Conservation (phyloP, 2,329 filamentous ascomycete genomes). For the Coleophoma crateriformis region DNA sequence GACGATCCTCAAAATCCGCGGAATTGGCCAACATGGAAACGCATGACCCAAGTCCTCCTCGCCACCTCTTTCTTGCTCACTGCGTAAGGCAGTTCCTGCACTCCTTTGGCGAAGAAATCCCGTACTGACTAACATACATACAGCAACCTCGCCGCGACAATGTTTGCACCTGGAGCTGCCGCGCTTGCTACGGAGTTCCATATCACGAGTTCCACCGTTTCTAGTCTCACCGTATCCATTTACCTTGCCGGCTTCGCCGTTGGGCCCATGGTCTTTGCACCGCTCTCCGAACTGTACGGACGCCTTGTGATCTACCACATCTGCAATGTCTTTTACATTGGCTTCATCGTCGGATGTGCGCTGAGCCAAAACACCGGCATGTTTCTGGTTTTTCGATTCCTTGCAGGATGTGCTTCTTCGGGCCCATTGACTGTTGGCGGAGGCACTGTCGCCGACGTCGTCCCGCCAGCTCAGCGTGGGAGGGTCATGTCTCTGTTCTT, state of each 20-base stretch:
- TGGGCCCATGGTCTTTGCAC: conserved; percentile 27
- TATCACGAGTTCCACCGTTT: conserved; percentile 36
- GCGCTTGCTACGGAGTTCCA: conserved; percentile 56
- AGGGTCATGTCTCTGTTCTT: conserved; percentile 37
- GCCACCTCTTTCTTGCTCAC: conserved; percentile 7
- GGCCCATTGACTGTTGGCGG: conserved; percentile 49
- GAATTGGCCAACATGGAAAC: conserved; percentile 26
- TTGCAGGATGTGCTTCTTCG: conserved; percentile 47
- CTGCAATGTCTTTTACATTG: conserved; percentile 43
- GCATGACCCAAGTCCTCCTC: conserved; percentile 24
- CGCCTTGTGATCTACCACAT: conserved; percentile 44
- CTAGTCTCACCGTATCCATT: conserved; percentile 53
- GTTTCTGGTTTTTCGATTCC: conserved; percentile 54
- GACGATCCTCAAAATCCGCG: conserved; percentile 27
- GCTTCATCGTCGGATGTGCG: conserved; percentile 49
- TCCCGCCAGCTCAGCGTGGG: conserved; percentile 40
- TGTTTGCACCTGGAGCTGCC: conserved; percentile 64
- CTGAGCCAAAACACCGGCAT: conserved; percentile 38
- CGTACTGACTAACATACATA: conserved; percentile 2
- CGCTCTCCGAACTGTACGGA: conserved; percentile 55
- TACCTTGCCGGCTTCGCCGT: conserved; percentile 17
- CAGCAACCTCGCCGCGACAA: conserved; percentile 32
- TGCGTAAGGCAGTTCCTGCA: conserved; percentile 11
- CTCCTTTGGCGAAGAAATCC: conserved; percentile 13
- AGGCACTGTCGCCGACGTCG: conserved; percentile 47